Evolutionary conservation across 345 rosid species (phyloP).

Genomic region (Populus nigra): DNA sequence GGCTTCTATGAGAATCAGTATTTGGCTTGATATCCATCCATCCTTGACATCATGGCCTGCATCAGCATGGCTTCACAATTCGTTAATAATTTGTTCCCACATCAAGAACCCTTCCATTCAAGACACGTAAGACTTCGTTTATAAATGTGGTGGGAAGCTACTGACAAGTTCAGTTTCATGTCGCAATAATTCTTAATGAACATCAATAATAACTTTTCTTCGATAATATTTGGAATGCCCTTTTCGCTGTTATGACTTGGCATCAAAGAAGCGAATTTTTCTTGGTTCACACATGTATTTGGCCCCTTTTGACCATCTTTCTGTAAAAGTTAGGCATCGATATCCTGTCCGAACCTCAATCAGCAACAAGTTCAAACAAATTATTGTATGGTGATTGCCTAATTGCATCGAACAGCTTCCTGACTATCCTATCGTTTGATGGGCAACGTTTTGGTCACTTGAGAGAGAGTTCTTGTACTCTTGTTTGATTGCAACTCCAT

Average conservation of each 20-base stretch:
- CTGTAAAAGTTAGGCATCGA: not conserved
- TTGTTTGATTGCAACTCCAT: not conserved
- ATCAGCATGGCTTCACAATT: not conserved
- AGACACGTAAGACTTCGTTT: not conserved
- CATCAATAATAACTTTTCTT: not conserved
- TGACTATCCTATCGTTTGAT: not conserved
- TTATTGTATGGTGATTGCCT: constrained; percentile 4
- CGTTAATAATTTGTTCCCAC: not conserved
- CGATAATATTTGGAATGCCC: not conserved
- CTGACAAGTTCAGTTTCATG: not conserved
- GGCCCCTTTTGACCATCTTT: not conserved
- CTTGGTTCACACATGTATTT: constrained; percentile 1
- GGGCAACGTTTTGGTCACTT: too few species aligned
- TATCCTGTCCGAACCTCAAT: not conserved
- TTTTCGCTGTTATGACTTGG: not conserved
- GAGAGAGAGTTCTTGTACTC: too few species aligned
- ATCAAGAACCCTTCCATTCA: not conserved
- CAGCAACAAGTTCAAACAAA: not conserved
- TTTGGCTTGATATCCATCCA: too few species aligned
- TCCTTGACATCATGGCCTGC: constrained; percentile 7
- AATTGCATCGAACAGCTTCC: not conserved
- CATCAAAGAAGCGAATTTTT: not conserved
- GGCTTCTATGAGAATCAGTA: too few species aligned
- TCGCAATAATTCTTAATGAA: not conserved
- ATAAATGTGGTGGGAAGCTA: not conserved